phyloP scores from a whole-genome alignment of 2,329 filamentous ascomycete genomes.

The Elsinoe perseae region DNA sequence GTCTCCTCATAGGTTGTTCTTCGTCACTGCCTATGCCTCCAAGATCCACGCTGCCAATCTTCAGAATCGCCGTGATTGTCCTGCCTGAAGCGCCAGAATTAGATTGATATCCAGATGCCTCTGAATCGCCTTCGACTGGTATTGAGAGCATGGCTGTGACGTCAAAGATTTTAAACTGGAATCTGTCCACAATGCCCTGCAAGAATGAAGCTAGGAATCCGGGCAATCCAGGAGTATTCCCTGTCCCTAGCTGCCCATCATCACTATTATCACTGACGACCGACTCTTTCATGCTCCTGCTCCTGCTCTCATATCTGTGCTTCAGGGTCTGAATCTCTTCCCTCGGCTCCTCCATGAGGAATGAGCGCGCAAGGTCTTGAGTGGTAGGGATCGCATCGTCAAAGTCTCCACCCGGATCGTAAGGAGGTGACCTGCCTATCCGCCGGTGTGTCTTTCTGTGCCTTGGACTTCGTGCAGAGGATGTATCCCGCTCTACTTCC shows the following conservation, averaged over 20 bases:
- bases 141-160: conserved; percentile 59
- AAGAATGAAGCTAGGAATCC: conserved; percentile 63
- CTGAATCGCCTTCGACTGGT: background rate
- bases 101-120: no score
- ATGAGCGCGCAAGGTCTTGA: conserved; percentile 67
- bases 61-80: background rate
- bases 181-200: conserved; percentile 64
- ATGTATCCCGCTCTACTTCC: conserved; percentile 28
- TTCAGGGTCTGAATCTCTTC: conserved; percentile 61
- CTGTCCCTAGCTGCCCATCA: conserved; percentile 60
- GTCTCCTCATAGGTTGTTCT: background rate
- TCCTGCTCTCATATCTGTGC: conserved; percentile 56
- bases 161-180: conserved; percentile 57
- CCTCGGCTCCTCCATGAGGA: conserved; percentile 62
- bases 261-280: conserved; percentile 43
- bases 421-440: conserved; percentile 27
- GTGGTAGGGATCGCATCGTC: conserved; percentile 53
- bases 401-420: conserved; percentile 20
- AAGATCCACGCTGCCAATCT: conserved; percentile 9
- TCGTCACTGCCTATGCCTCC: background rate
- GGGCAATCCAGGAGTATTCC: conserved; percentile 61
- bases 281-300: conserved; percentile 52
- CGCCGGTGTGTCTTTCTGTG: conserved; percentile 31
- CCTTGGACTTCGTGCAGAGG: conserved; percentile 24
- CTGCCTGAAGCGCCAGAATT: no score